Percentiles rank a stretch among this genome's conserved stretches.
Evolutionary conservation across 2,329 filamentous ascomycete genomes (phyloP).

Genomic region (Triangularia verruculosa): DNA sequence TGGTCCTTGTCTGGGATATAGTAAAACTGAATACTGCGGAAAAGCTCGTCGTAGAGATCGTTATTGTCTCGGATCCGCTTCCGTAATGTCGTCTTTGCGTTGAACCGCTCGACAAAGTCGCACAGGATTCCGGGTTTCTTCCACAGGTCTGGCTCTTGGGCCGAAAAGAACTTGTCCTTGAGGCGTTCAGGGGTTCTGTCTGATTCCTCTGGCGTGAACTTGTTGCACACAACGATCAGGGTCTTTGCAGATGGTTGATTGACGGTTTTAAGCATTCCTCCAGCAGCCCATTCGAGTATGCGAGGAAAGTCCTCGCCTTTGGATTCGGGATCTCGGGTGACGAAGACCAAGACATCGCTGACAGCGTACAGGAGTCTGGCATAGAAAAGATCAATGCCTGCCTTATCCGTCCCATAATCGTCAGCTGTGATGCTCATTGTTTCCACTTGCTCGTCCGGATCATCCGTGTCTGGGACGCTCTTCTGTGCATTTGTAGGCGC

Average conservation of each 20-base stretch:
- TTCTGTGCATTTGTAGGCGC: slow-evolving; percentile 5
- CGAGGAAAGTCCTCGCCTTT: slow-evolving; percentile 14
- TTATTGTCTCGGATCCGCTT: slow-evolving; percentile 16
- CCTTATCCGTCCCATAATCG: slow-evolving; percentile 19
- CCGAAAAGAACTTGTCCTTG: slow-evolving; percentile 7
- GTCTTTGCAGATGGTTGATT: slow-evolving; percentile 27
- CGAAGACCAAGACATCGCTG: slow-evolving; percentile 28
- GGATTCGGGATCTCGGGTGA: slow-evolving; percentile 21
- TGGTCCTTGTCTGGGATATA: slow-evolving; percentile 17
- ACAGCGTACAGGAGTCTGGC: slow-evolving; percentile 27
- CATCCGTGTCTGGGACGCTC: not conserved
- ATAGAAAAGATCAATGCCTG: slow-evolving; percentile 26
- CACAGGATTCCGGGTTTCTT: slow-evolving; percentile 7
- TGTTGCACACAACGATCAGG: slow-evolving; percentile 26
- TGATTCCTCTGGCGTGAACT: not conserved
- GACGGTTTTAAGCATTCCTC: slow-evolving; percentile 22
- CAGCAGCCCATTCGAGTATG: slow-evolving; percentile 24
- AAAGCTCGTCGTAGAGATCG: slow-evolving; percentile 20
- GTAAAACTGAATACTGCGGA: slow-evolving; percentile 21
- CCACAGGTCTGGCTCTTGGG: slow-evolving; percentile 6
- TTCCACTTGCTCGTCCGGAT: slow-evolving; percentile 3
- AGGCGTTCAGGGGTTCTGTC: not conserved
- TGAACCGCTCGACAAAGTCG: not conserved
- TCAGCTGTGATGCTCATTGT: slow-evolving; percentile 18
- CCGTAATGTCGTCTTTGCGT: not conserved